These are phyloP conservation scores for Trematosphaeria pertusa DNA, from an alignment of 2,329 filamentous ascomycete species.

Conservation along the genomic window DNA sequence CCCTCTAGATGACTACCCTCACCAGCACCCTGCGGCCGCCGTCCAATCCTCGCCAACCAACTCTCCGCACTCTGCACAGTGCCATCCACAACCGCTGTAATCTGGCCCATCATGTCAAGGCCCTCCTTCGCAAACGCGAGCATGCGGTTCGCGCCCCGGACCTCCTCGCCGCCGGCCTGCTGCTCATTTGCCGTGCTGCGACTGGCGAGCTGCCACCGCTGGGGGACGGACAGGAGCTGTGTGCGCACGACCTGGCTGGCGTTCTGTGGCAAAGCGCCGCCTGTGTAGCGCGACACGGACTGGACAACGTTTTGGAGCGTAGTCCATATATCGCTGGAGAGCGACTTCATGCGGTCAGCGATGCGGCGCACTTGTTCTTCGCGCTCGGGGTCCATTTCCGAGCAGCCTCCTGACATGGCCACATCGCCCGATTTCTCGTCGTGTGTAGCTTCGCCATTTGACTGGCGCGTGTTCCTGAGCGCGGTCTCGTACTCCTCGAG, in stretches of 20 bases:
- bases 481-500: slow-evolving; percentile 79
- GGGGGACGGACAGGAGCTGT: slow-evolving; percentile 83
- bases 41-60: slow-evolving; percentile 81
- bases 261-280: slow-evolving; percentile 90
- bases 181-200: slow-evolving; percentile 47
- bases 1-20: slow-evolving; percentile 1
- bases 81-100: slow-evolving; percentile 84
- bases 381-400: slow-evolving; percentile 30
- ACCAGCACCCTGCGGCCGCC: slow-evolving; percentile 28
- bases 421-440: slow-evolving; percentile 24
- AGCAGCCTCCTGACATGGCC: slow-evolving; percentile 17
- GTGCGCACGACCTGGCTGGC: slow-evolving; percentile 81
- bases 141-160: slow-evolving; percentile 73
- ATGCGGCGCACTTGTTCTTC: slow-evolving; percentile 64
- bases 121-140: slow-evolving; percentile 88
- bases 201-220: slow-evolving; percentile 78
- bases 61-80: slow-evolving; percentile 90
- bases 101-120: slow-evolving; percentile 91
- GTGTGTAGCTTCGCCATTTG: slow-evolving; percentile 25
- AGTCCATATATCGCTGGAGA: slow-evolving; percentile 56
- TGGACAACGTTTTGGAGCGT: slow-evolving; percentile 79
- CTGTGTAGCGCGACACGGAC: slow-evolving; percentile 86
- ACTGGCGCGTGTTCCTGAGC: slow-evolving; percentile 37
- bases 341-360: slow-evolving; percentile 76
- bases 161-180: slow-evolving; percentile 47